These are phyloP conservation scores for Monosporascus sp. DNA, from an alignment of 2,329 filamentous ascomycete genomes.

Conservation along the genomic window DNA sequence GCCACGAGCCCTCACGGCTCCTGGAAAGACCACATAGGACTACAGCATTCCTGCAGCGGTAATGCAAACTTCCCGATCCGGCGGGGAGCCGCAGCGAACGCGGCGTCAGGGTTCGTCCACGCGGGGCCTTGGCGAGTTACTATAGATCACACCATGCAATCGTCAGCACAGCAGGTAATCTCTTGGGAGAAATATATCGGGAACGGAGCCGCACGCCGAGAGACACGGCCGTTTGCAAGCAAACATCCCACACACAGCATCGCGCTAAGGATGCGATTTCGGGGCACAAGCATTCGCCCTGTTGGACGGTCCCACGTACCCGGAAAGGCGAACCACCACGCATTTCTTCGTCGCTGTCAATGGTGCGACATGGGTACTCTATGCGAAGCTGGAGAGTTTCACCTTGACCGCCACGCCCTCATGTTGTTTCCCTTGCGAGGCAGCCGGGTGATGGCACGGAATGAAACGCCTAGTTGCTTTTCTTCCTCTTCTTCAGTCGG, in stretches of 20 bases:
- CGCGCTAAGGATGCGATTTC: neutral
- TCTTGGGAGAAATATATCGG: neutral
- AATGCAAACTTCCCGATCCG: neutral
- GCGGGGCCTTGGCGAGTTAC: neutral
- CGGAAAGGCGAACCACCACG: neutral
- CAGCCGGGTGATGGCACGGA: slow-evolving; percentile 2
- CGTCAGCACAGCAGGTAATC: neutral
- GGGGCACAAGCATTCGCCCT: neutral
- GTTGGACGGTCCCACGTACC: neutral
- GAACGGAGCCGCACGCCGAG: neutral
- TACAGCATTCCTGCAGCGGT: neutral
- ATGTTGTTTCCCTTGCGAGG: neutral
- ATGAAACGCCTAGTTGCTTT: slow-evolving; percentile 10
- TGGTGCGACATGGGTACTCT: neutral
- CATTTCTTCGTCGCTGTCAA: neutral
- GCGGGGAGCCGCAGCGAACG: neutral
- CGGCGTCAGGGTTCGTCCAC: neutral
- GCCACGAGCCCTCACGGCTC: too few species aligned
- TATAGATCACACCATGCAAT: neutral
- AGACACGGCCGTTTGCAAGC: neutral
- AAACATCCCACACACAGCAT: neutral
- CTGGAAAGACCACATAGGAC: neutral
- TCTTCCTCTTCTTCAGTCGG: neutral
- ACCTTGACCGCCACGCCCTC: neutral
- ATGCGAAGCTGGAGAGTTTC: neutral